phyloP scores from a whole-genome alignment of 176 grass and related monocot species.

The Poa annua region DNA sequence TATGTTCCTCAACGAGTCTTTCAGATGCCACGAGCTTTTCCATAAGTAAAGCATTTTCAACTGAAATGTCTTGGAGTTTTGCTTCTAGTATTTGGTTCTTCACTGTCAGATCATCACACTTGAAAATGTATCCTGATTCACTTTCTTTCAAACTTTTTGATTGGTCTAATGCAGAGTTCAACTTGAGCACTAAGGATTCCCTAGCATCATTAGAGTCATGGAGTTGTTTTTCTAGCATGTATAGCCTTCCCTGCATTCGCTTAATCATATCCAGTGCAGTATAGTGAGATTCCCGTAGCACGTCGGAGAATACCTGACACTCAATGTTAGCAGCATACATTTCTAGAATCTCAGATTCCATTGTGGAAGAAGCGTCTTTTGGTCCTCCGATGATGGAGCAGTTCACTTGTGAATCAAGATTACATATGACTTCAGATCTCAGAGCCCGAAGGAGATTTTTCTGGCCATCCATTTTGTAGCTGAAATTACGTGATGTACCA shows the following conservation, averaged over 20 bases:
- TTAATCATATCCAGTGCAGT: conserved; percentile 61
- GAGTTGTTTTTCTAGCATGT: conserved; percentile 70
- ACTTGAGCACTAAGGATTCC: conserved; percentile 57
- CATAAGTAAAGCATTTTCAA: conserved; percentile 55
- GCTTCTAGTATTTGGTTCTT: conserved; percentile 85
- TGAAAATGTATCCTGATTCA: conserved; percentile 66
- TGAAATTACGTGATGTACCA: conserved; percentile 34
- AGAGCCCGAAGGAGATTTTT: conserved; percentile 41
- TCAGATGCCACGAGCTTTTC: conserved; percentile 56
- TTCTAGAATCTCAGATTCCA: conserved; percentile 72
- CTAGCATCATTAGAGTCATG: conserved; percentile 58
- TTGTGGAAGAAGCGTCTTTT: conserved; percentile 39
- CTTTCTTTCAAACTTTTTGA: conserved; percentile 65
- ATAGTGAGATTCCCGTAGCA: conserved; percentile 64
- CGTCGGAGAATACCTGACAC: conserved; percentile 75
- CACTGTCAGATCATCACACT: conserved; percentile 72
- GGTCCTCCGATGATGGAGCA: conserved; percentile 22
- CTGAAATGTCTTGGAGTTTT: conserved; percentile 73
- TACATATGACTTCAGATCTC: conserved; percentile 40
- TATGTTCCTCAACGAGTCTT: conserved; percentile 55
- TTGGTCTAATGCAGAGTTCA: conserved; percentile 62
- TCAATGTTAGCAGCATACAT: conserved; percentile 61
- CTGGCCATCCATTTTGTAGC: conserved; percentile 49
- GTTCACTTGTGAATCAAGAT: conserved; percentile 50
- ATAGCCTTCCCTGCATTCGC: conserved; percentile 54